Evolutionary conservation across 2,329 filamentous ascomycete species (phyloP), one percentile per base, ranked within the genome.

Genomic region (Madurella fahalii): DNA sequence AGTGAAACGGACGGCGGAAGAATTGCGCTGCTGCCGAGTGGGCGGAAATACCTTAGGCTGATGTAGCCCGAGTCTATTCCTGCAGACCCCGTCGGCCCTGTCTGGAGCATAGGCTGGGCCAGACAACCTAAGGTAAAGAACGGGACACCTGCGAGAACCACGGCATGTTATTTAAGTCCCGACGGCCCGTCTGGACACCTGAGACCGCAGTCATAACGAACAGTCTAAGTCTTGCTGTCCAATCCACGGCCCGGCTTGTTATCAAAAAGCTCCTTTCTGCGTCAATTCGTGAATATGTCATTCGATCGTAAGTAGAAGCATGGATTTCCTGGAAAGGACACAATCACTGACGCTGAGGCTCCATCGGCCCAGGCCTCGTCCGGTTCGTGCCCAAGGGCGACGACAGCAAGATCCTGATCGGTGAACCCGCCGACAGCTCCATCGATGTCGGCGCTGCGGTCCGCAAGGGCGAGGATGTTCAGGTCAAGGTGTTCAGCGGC

Each of bases 371-470:
- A 83, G 81, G 81, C 66, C 76, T 85, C 54, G 79, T 84, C 60
- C 80, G 82, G 50, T 84, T 85, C 62, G 66, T 78, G 16, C 78
- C 82, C 50, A 78, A 76, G 63, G 76, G 74, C 5, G 74, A 78
- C 46, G 66, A 72, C 39, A 68, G 70, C 55, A 76, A 75, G 58
- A 65, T 81, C 50, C 69, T 82, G 46, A 78, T 84, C 61, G 82
- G 81, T 34, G 76, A 85, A 62, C 82, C 82, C 2, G 68, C 74
- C 34, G 75, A 81, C 56, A 66, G 71, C 18, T 66, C 73, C 9
- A 58, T 83, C 32, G 82, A 86, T 62, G 77, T 86, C 43, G 83
- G 82, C 43, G 65, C 76, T 25, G 82, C 82, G 15, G 67, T 84
- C 30, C 76, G 77, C 58, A 75, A 79, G 44, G 79, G 79, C 37